Evolutionary conservation across 1,284 basidiomycete genomes (phyloP).

Genomic region (Naganishia sp.): DNA sequence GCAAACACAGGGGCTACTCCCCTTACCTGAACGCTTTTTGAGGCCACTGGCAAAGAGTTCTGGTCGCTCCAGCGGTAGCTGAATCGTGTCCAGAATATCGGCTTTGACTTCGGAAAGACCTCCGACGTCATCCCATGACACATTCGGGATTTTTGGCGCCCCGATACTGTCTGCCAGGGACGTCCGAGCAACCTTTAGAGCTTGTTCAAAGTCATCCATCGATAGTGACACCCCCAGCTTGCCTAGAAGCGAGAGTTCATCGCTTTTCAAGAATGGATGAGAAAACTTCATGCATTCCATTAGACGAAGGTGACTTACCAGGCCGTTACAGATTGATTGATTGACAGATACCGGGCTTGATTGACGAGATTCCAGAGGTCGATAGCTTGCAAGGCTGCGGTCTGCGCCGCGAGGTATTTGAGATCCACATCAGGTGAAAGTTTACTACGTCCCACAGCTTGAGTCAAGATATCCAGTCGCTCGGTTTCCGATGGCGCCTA

Average conservation of each 20-base stretch:
- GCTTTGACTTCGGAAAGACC: constrained; percentile 84
- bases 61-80: constrained; percentile 90
- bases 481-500: constrained; percentile 80
- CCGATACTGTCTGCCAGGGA: constrained; percentile 91
- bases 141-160: constrained; percentile 92
- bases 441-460: constrained; percentile 56
- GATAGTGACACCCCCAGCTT: constrained; percentile 53
- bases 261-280: background rate
- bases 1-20: background rate
- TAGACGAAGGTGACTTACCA: constrained; percentile 16
- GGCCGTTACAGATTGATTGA: constrained; percentile 58
- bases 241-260: constrained; percentile 10
- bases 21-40: constrained; percentile 88
- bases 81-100: constrained; percentile 96
- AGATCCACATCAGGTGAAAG: constrained; percentile 80
- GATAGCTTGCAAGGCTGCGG: constrained; percentile 83
- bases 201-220: constrained; percentile 69
- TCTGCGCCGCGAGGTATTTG: constrained; percentile 74
- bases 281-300: background rate
- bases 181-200: constrained; percentile 72
- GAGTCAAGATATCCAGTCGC: constrained; percentile 65
- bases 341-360: constrained; percentile 64
- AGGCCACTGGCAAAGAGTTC: constrained; percentile 90
- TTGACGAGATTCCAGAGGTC: constrained; percentile 75
- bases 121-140: constrained; percentile 97